phyloP scores from a whole-genome alignment of 352 stramenopile genomes.

The Thraustochytrium striatum region DNA sequence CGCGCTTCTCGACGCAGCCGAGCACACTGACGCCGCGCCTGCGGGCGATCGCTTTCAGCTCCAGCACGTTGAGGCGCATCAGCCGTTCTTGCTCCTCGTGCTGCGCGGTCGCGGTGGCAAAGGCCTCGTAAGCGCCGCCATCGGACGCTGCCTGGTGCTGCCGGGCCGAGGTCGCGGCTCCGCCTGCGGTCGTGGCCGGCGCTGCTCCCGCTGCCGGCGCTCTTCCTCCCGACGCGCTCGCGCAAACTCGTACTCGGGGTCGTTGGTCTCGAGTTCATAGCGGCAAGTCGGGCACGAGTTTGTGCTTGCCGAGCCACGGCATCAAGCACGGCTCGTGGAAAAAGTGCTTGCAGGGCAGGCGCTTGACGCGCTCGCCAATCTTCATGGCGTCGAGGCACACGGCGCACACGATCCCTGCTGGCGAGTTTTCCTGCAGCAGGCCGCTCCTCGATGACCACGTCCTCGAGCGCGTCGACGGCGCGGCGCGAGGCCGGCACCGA shows the following conservation, averaged over 20 bases:
- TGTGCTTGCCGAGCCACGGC: conserved; percentile 85
- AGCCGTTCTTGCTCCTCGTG: conserved; percentile 2
- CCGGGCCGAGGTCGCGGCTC: not conserved
- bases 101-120: not conserved
- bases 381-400: conserved; percentile 85
- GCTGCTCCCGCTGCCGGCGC: not conserved
- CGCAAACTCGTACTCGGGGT: conserved; percentile 32
- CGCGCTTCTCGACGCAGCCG: conserved; percentile 19
- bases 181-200: not conserved
- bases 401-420: conserved; percentile 60
- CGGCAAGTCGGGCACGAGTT: conserved; percentile 90
- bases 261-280: conserved; percentile 47
- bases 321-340: conserved; percentile 88
- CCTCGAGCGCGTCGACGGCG: conserved; percentile 33
- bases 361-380: conserved; percentile 66
- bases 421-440: conserved; percentile 37
- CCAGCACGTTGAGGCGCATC: not conserved
- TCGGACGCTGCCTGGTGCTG: not conserved
- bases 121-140: not conserved
- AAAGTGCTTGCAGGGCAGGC: conserved; percentile 82
- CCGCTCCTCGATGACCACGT: conserved; percentile 6
- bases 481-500: not conserved
- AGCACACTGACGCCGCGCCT: not conserved
- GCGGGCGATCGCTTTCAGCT: conserved; percentile 16
- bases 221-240: not conserved